A percentile compares a stretch with the other conserved stretches of the same genome.
phyloP scores from a whole-genome alignment of 371 early-diverging fungal genomes.

The Rhizopus delemar region DNA sequence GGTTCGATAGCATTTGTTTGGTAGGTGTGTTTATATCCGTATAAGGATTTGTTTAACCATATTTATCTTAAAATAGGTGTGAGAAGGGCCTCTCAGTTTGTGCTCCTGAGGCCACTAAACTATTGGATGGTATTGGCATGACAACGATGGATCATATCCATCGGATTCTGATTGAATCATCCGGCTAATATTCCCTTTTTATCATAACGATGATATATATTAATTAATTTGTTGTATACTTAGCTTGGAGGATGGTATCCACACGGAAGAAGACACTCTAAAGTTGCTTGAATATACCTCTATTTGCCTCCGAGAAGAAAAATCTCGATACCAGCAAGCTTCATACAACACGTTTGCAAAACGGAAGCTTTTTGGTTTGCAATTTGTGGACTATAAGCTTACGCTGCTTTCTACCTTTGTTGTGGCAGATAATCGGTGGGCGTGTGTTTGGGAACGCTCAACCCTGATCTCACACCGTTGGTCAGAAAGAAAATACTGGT shows the following conservation, averaged over 20 bases:
- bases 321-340: conserved; percentile 18
- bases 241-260: conserved; percentile 5
- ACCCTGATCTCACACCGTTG: background rate
- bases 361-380: conserved; percentile 16
- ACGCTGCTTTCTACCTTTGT: conserved; percentile 11
- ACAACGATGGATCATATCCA: background rate
- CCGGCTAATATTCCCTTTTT: background rate
- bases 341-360: conserved; percentile 15
- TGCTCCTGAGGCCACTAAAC: background rate
- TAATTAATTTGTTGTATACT: too few relatives aligned
- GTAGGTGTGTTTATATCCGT: too few relatives aligned
- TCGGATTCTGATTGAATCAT: conserved; percentile 1
- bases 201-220: too few relatives aligned
- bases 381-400: conserved; percentile 17
- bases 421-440: background rate
- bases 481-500: conserved; percentile 2
- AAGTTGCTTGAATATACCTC: conserved; percentile 23
- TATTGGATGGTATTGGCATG: conserved; percentile 2
- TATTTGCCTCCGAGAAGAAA: conserved; percentile 17
- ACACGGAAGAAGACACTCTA: conserved; percentile 24
- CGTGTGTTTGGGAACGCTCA: background rate
- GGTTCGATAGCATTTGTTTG: too few relatives aligned
- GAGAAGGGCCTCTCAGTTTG: too few relatives aligned
- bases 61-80: too few relatives aligned
- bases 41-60: too few relatives aligned